Evolutionary conservation across 257 asterid genomes (phyloP).

Genomic region (Nicotiana attenuata): DNA sequence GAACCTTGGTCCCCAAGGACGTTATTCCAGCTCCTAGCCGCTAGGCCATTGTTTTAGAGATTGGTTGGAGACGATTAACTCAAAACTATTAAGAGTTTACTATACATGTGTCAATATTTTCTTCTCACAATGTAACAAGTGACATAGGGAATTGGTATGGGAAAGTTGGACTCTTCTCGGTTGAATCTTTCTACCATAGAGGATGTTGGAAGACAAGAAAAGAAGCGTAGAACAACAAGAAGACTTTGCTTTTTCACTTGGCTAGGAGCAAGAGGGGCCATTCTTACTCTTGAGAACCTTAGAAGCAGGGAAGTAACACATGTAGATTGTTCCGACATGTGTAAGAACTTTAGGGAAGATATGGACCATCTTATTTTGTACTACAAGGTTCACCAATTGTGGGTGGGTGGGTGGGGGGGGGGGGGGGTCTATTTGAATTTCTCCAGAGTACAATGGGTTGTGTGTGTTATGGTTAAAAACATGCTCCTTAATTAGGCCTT

Average conservation of each 20-base stretch:
- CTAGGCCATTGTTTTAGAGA: background rate
- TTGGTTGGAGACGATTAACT: background rate
- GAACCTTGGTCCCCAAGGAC: background rate
- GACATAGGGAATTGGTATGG: background rate
- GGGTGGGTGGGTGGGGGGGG: too few species aligned
- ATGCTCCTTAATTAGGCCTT: background rate
- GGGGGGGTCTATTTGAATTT: background rate
- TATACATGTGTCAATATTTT: background rate
- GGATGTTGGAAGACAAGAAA: background rate
- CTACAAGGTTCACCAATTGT: background rate
- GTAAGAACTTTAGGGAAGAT: too few species aligned
- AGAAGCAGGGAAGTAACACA: too few species aligned
- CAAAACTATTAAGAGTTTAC: background rate
- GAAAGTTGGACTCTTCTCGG: background rate
- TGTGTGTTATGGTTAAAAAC: background rate
- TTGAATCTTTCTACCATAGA: background rate
- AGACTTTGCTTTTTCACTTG: background rate
- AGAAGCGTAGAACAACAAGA: background rate
- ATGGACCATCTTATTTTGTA: background rate
- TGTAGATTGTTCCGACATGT: too few species aligned
- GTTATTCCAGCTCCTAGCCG: background rate
- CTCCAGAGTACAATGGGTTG: background rate
- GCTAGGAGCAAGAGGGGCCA: too few species aligned
- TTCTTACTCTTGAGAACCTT: too few species aligned
- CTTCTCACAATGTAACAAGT: background rate